Base-by-base conservation (phyloP, 2,329 filamentous ascomycete species). In the Aspergillus hiratsukae region DNA sequence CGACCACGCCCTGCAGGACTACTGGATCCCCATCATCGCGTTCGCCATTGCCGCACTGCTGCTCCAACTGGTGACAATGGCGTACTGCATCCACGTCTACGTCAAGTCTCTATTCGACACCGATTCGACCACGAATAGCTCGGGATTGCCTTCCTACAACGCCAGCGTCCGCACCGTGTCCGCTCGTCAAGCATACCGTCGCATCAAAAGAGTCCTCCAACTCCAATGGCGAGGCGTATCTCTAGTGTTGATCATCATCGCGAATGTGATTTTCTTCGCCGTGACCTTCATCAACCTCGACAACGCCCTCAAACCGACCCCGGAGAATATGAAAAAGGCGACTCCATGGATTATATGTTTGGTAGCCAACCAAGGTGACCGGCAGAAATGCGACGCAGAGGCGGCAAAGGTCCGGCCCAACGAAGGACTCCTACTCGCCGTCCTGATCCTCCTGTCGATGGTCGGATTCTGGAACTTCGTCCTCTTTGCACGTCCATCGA, bases 71-170 rank as follows among this genome's bases (percentile, higher is more conserved):
- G 81, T 84, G 46, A 97, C 94, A 5, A 93, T 91, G 75, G 80
- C 81, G 14, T 97, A 99, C 78, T 97, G 94, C 72, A 88, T 96
- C 75, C 91, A 96, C 69, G 90, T 99, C 50, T 99, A 97, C 71
- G 80, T 99, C 53, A 87, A 87, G 55, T 92, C 92, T 27, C 80
- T 96, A 54, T 83, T 85, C 58, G 90, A 96, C 71, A 85, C 85
- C 64, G 83, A 84, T 54, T 78, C 83, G 37, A 86, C 87, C 0
- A 86, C 87, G 51, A 86, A 80, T 57, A 82, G 83, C 66, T 91
- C 89, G 3, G 83, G 81, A 29, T 78, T 95, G 31, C 89, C 90
- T 0, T 88, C 87, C 0, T 92, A 92, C 75, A 82, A 83, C 11
- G 85, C 84, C 68, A 96, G 90, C 71, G 77, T 92, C 55, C 84